Conservation (phyloP, 768 basidiomycete genomes). For the Lactifluus echinatus region DNA sequence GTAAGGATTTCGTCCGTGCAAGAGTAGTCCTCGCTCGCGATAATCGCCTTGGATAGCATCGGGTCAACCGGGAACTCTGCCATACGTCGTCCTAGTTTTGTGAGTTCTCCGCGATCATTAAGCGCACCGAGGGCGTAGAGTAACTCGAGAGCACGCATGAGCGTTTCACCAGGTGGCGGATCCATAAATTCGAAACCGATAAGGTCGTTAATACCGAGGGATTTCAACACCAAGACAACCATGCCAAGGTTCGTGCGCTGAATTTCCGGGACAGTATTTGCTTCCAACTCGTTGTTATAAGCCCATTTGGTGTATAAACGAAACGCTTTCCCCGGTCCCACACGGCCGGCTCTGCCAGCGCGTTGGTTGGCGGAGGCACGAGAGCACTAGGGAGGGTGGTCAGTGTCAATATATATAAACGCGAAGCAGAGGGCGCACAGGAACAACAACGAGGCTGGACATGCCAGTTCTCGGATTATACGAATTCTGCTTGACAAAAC, state of each 20-base stretch:
- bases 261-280: constrained; percentile 97
- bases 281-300: constrained; percentile 89
- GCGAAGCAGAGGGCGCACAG: constrained; percentile 43
- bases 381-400: constrained; percentile 56
- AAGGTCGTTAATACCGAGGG: constrained; percentile 95
- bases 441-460: constrained; percentile 93
- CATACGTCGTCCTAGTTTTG: constrained; percentile 95
- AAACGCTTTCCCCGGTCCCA: constrained; percentile 97
- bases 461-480: constrained; percentile 98
- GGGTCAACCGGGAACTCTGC: constrained; percentile 99
- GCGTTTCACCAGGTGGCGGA: constrained; percentile 94
- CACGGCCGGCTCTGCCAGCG: constrained; percentile 94
- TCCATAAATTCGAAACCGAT: constrained; percentile 99
- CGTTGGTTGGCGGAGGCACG: constrained; percentile 96
- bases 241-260: constrained; percentile 97
- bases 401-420: neutral
- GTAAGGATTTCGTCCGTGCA: constrained; percentile 98
- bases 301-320: constrained; percentile 99
- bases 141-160: constrained; percentile 89
- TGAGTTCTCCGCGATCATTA: constrained; percentile 93
- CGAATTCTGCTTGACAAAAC: constrained; percentile 98
- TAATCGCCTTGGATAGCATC: constrained; percentile 93
- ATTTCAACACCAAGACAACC: constrained; percentile 92
- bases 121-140: constrained; percentile 93
- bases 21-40: constrained; percentile 86